phyloP scores from a whole-genome alignment of 441 rosid genomes.

The Manihot esculenta region DNA sequence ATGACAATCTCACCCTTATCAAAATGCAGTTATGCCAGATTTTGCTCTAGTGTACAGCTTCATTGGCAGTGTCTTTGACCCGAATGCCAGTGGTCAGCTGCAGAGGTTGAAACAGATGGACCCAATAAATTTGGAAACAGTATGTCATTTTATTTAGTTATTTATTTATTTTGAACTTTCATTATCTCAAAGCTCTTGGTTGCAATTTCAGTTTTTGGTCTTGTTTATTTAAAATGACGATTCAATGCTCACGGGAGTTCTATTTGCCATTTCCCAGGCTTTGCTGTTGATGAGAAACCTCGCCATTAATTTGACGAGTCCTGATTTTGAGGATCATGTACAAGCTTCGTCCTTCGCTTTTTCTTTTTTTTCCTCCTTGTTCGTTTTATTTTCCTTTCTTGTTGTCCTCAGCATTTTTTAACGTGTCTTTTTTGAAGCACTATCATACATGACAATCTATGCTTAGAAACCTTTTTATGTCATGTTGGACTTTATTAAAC shows the following conservation, averaged over 20 bases:
- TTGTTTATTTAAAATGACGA: too few species aligned
- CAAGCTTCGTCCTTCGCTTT: slow-evolving; percentile 24
- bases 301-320: slow-evolving; percentile 69
- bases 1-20: slow-evolving; percentile 18
- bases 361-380: neutral
- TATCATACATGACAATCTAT: neutral
- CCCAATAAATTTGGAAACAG: slow-evolving; percentile 81
- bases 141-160: slow-evolving; percentile 32
- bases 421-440: too few species aligned
- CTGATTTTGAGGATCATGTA: slow-evolving; percentile 86
- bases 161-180: neutral
- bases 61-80: slow-evolving; percentile 95
- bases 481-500: neutral
- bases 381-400: too few species aligned
- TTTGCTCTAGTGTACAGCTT: slow-evolving; percentile 87
- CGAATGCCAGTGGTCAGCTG: slow-evolving; percentile 61
- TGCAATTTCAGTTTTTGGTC: neutral
- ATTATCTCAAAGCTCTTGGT: neutral
- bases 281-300: slow-evolving; percentile 89
- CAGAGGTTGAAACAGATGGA: slow-evolving; percentile 90
- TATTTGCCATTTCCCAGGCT: slow-evolving; percentile 41
- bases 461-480: neutral
- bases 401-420: neutral
- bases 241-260: too few species aligned
- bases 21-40: slow-evolving; percentile 84